A percentile compares a stretch with the other conserved stretches of the same genome.
phyloP scores from a whole-genome alignment of 2,329 filamentous ascomycete species.

The Colletotrichum viniferum region DNA sequence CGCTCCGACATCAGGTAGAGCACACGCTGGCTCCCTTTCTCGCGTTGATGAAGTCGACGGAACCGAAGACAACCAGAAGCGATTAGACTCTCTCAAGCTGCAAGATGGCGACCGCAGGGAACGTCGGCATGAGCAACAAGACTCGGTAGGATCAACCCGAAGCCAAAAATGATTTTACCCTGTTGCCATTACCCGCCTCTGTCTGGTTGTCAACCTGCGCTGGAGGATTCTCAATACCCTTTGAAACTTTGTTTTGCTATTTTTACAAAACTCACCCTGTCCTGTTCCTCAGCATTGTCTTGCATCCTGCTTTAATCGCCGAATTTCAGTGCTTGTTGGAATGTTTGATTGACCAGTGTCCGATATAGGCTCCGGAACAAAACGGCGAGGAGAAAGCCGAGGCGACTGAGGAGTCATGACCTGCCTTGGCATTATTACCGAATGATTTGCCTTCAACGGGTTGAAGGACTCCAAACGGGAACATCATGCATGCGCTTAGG shows the following conservation, averaged over 20 bases:
- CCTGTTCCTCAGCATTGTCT: background rate
- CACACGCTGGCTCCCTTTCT: constrained; percentile 47
- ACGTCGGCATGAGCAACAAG: constrained; percentile 65
- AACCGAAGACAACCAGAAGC: constrained; percentile 83
- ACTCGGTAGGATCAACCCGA: constrained; percentile 58
- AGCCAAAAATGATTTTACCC: constrained; percentile 49
- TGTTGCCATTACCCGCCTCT: background rate
- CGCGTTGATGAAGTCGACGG: constrained; percentile 79
- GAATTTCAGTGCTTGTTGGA: background rate
- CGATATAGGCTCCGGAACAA: constrained; percentile 10
- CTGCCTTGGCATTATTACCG: background rate
- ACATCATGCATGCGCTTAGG: background rate
- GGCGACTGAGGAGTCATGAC: constrained; percentile 19
- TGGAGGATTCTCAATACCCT: background rate
- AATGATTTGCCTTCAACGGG: background rate
- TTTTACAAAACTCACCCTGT: background rate
- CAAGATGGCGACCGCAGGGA: constrained; percentile 76
- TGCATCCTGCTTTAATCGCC: background rate
- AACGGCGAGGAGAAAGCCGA: constrained; percentile 8
- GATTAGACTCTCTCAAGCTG: constrained; percentile 87
- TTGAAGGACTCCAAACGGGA: constrained; percentile 2
- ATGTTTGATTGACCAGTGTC: background rate
- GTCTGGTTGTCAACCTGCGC: background rate
- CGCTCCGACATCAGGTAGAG: constrained; percentile 33
- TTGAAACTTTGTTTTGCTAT: background rate